A percentile compares a stretch with the other conserved stretches of the same genome.
These are phyloP conservation scores for Chamaenerion angustifolium DNA, from an alignment of 345 rosid genomes.

Conservation along the genomic window DNA sequence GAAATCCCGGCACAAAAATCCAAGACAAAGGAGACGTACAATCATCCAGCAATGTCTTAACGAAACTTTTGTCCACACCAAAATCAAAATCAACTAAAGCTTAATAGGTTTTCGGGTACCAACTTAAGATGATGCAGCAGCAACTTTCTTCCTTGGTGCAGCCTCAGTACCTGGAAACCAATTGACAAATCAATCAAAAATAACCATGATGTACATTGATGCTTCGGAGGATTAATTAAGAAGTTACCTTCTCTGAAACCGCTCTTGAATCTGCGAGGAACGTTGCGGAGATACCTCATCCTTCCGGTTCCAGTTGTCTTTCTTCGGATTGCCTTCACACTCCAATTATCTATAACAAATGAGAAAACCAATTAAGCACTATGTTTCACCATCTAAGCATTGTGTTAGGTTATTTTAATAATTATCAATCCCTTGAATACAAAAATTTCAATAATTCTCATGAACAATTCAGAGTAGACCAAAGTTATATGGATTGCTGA, in stretches of 20 bases:
- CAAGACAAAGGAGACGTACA: not conserved
- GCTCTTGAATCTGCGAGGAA: conserved; percentile 83
- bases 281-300: conserved; percentile 78
- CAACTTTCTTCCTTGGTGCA: conserved; percentile 13
- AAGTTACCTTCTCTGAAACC: conserved; percentile 79
- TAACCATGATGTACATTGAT: too few species aligned
- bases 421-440: too few species aligned
- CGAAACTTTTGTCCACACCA: not conserved
- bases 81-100: not conserved
- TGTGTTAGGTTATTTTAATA: too few species aligned
- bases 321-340: conserved; percentile 90
- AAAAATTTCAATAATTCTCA: too few species aligned
- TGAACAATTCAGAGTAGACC: too few species aligned
- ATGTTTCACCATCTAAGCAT: not conserved
- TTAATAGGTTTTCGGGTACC: not conserved
- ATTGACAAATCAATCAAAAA: not conserved
- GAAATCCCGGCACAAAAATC: not conserved
- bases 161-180: conserved; percentile 12
- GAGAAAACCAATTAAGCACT: not conserved
- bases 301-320: conserved; percentile 96
- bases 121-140: conserved; percentile 11
- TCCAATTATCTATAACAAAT: conserved; percentile 74
- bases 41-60: not conserved
- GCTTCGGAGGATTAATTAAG: too few species aligned
- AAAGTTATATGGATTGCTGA: too few species aligned